A percentile compares a stretch with the other conserved stretches of the same genome.
Conservation (phyloP, 306 rosid species). For the Castanea mollissima region DNA sequence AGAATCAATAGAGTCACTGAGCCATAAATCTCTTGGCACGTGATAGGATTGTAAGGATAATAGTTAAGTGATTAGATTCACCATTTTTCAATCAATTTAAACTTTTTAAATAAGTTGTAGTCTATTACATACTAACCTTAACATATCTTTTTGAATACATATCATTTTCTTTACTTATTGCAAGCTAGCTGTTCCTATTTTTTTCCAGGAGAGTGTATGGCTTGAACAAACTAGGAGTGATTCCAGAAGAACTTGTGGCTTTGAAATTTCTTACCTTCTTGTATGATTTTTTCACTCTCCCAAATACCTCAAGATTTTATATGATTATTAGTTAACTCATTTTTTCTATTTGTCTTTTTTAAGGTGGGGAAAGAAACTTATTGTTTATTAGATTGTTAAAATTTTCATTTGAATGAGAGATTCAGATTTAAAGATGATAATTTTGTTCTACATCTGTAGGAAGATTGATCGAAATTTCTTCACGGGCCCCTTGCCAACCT, state of each 20-base stretch:
- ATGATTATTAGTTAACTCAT: neutral
- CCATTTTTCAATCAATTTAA: too few species aligned
- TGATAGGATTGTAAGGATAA: too few species aligned
- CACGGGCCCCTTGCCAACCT: slow-evolving; percentile 21
- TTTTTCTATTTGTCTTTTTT: neutral
- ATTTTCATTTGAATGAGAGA: neutral
- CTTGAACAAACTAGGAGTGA: neutral
- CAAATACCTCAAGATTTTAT: too few species aligned
- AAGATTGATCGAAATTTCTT: slow-evolving; percentile 26
- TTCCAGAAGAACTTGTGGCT: slow-evolving; percentile 20
- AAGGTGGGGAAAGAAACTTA: neutral
- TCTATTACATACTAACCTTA: neutral
- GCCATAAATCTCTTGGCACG: too few species aligned
- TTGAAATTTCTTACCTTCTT: slow-evolving; percentile 8
- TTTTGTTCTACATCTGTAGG: slow-evolving; percentile 10
- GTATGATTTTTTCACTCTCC: slow-evolving; percentile 2
- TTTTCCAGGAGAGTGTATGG: slow-evolving; percentile 23
- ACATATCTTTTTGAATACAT: neutral
- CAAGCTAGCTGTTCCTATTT: neutral
- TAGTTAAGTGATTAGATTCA: too few species aligned
- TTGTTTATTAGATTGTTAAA: neutral
- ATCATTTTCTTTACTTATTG: neutral
- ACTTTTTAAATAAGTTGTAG: too few species aligned
- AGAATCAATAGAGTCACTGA: too few species aligned
- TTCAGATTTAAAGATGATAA: too few species aligned